Conservation (phyloP, 345 rosid species). For the Lumnitzera racemosa region DNA sequence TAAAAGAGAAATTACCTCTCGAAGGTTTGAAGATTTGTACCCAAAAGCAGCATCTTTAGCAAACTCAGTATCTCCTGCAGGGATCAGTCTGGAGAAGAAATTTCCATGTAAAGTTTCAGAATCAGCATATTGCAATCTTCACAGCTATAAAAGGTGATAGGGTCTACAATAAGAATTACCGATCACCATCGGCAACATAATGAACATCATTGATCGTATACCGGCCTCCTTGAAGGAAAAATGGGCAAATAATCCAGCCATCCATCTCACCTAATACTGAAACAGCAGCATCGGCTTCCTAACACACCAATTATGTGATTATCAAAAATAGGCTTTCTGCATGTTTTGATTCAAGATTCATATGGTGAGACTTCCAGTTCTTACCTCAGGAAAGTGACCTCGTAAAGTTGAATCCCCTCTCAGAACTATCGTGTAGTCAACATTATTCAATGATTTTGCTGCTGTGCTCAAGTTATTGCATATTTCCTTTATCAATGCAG, state of each 20-base stretch:
- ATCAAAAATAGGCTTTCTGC: constrained; percentile 1
- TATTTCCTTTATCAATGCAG: constrained; percentile 57
- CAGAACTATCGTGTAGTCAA: constrained; percentile 71
- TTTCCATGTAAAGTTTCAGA: neutral
- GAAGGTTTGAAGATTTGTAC: constrained; percentile 80
- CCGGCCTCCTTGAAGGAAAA: constrained; percentile 98
- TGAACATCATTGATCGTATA: constrained; percentile 81
- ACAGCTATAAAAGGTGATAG: neutral
- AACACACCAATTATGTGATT: constrained; percentile 12
- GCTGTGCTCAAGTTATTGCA: constrained; percentile 64
- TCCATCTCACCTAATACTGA: constrained; percentile 90
- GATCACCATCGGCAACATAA: constrained; percentile 84
- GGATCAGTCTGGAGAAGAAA: constrained; percentile 56
- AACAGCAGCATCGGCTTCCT: constrained; percentile 92
- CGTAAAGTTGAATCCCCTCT: constrained; percentile 97
- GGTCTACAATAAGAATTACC: constrained; percentile 27
- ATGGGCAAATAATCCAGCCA: constrained; percentile 93
- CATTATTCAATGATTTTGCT: constrained; percentile 47
- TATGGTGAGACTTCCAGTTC: constrained; percentile 7
- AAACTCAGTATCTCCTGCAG: constrained; percentile 95
- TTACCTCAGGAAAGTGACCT: constrained; percentile 97
- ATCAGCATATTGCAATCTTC: neutral
- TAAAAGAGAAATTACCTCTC: constrained; percentile 43
- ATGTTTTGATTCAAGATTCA: constrained; percentile 4
- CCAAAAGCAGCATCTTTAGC: constrained; percentile 96